Evolutionary conservation across 352 stramenopile genomes (phyloP), one percentile per base, ranked within the genome.

Genomic region (Phytophthora fragariae): DNA sequence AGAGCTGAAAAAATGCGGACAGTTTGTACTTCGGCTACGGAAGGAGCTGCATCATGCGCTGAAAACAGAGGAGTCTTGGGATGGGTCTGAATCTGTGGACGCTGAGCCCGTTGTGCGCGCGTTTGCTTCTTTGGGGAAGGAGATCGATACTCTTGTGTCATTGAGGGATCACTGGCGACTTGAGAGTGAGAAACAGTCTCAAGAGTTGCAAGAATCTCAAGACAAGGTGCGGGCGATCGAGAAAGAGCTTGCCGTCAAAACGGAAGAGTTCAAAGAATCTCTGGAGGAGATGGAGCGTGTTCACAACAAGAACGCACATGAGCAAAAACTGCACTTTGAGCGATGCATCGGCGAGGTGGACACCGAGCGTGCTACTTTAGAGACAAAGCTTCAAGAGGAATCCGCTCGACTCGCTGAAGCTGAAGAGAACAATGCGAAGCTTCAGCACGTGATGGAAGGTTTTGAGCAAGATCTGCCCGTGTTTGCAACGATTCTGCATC

Each of bases 381-480:
- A 70, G 7, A 52, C 58, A n/a, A 71, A 75, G 12, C 50, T 93
- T 1, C 39, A 76, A 8, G 73, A 80, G 44, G 70, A 75, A 21
- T 76, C 49, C 0, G 37, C 62, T 7, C 72, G 67, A n/a, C 5
- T 73, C 1, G 65, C 69, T 35, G 37, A 54, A 5, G 37, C 77
- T 15, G 33, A 73, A n/a, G 58, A 56, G 3, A 62, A 68, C 1
- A 80, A 68, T 9, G 50, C 55, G 10, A 49, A 71, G 14, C 70
- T 93, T 3, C 57, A 88, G 39, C 53, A 70, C 6, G 50, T 76
- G 2, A 27, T 93, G 31, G 41, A 59, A 8, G 62, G 50, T 0
- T 70, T 89, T 7, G 82, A 93, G 47, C 31, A 72, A 12, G 83
- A 92, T 54, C 44, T 83, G 2, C 83, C 82, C 4, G 71, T 90